These are phyloP conservation scores for Loxodes magnus DNA, from an alignment of 73 alveolate genomes.

Conservation along the genomic window DNA sequence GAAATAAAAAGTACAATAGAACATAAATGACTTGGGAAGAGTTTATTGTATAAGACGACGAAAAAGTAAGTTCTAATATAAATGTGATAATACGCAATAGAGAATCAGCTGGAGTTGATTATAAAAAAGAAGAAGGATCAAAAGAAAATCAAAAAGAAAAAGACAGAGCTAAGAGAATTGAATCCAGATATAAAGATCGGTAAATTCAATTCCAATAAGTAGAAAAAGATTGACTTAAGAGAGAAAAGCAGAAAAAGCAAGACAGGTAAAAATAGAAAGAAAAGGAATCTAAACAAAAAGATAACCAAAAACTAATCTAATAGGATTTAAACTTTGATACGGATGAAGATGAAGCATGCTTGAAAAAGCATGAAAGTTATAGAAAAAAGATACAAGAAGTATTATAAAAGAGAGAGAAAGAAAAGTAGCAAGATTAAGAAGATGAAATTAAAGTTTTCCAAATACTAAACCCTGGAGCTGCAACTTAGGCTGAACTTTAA, in stretches of 20 bases:
- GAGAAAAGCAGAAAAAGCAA: slow-evolving; percentile 5
- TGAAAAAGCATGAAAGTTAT: slow-evolving; percentile 1
- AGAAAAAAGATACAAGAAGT: slow-evolving; percentile 3
- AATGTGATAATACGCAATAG: not conserved
- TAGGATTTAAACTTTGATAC: not conserved
- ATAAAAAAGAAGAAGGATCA: slow-evolving; percentile 7
- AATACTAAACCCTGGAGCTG: slow-evolving; percentile 7
- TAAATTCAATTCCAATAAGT: not conserved
- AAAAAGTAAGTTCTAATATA: not conserved
- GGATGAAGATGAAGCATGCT: not conserved
- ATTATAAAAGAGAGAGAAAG: slow-evolving; percentile 1
- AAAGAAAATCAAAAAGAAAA: slow-evolving; percentile 8
- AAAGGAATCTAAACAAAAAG: slow-evolving; percentile 6
- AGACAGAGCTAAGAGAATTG: slow-evolving; percentile 12
- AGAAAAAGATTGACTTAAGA: slow-evolving; percentile 6
- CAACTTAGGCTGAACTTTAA: slow-evolving; percentile 5
- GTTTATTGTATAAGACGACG: slow-evolving; percentile 4
- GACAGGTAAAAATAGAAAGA: slow-evolving; percentile 10
- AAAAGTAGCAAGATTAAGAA: slow-evolving; percentile 2
- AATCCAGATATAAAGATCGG: not conserved
- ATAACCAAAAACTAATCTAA: not conserved
- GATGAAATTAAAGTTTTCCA: slow-evolving; percentile 11
- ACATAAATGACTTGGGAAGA: slow-evolving; percentile 15
- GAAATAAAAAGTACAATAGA: slow-evolving; percentile 12
- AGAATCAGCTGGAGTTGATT: slow-evolving; percentile 8